These are phyloP conservation scores for Penicillium sp. DNA, from an alignment of 2,329 filamentous ascomycete species.

Conservation along the genomic window DNA sequence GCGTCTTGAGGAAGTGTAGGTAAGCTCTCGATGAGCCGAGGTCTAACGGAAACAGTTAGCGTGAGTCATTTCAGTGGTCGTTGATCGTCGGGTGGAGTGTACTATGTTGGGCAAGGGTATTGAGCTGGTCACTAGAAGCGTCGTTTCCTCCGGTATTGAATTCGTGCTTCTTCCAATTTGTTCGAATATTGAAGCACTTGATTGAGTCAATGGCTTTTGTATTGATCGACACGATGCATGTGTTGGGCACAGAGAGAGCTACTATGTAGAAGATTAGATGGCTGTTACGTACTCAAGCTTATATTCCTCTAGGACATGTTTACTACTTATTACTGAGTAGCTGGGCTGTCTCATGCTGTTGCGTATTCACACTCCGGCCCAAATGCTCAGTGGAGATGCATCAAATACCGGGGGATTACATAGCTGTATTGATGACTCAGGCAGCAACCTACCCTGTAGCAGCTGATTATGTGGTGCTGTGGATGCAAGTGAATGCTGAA, in stretches of 20 bases:
- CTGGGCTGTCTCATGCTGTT: not conserved
- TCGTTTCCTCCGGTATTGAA: slow-evolving; percentile 15
- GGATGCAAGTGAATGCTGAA: not conserved
- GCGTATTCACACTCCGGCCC: not conserved
- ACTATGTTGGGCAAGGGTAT: slow-evolving; percentile 4
- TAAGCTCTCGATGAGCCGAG: slow-evolving; percentile 17
- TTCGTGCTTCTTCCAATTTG: slow-evolving; percentile 10
- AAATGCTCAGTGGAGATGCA: slow-evolving; percentile 16
- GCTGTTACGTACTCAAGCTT: not conserved
- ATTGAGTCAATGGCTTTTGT: not conserved
- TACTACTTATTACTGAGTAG: not conserved
- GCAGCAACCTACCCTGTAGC: not conserved
- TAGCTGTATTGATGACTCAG: slow-evolving; percentile 20
- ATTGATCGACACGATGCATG: not conserved
- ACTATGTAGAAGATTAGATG: not conserved
- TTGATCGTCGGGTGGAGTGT: slow-evolving; percentile 2
- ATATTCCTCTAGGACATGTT: not conserved
- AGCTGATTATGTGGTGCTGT: not conserved
- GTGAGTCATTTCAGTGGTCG: slow-evolving; percentile 5
- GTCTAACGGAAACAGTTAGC: slow-evolving; percentile 19
- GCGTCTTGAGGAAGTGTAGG: not conserved
- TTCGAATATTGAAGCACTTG: not conserved
- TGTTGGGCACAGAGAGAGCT: not conserved
- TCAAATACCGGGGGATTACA: slow-evolving; percentile 29
- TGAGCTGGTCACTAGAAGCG: not conserved